phyloP scores from a whole-genome alignment of 2,329 filamentous ascomycete genomes.

The Nannizziopsis arthrosporioides region DNA sequence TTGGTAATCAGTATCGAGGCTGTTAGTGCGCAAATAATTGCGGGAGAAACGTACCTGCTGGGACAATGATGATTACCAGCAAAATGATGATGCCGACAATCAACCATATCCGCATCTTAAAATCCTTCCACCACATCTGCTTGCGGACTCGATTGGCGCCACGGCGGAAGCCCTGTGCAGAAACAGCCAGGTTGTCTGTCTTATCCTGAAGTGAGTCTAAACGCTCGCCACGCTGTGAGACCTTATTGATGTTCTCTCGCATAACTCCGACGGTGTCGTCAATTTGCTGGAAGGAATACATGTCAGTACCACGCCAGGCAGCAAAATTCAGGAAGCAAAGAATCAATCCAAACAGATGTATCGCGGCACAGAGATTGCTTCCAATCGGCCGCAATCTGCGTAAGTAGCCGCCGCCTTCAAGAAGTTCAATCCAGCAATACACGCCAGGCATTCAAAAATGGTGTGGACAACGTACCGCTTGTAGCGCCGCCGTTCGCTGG shows the following conservation, averaged over 20 bases:
- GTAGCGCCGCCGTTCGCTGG: constrained; percentile 59
- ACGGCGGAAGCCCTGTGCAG: constrained; percentile 87
- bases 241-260: constrained; percentile 95
- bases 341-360: neutral
- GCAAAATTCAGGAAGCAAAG: neutral
- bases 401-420: neutral
- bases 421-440: neutral
- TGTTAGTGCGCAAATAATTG: neutral
- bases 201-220: constrained; percentile 85
- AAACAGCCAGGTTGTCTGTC: constrained; percentile 81
- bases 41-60: constrained; percentile 53
- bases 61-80: constrained; percentile 87
- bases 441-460: neutral
- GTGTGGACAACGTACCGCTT: constrained; percentile 58
- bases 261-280: constrained; percentile 90
- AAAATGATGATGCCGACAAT: constrained; percentile 83
- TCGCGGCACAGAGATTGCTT: neutral
- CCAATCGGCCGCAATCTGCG: neutral
- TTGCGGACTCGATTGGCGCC: constrained; percentile 93
- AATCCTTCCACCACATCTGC: constrained; percentile 99
- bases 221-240: constrained; percentile 81
- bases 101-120: constrained; percentile 99
- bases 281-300: constrained; percentile 60
- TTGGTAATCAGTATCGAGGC: constrained; percentile 8
- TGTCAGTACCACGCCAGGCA: constrained; percentile 4